Evolutionary conservation across 768 basidiomycete genomes (phyloP).

Genomic region (Phaffia australis): DNA sequence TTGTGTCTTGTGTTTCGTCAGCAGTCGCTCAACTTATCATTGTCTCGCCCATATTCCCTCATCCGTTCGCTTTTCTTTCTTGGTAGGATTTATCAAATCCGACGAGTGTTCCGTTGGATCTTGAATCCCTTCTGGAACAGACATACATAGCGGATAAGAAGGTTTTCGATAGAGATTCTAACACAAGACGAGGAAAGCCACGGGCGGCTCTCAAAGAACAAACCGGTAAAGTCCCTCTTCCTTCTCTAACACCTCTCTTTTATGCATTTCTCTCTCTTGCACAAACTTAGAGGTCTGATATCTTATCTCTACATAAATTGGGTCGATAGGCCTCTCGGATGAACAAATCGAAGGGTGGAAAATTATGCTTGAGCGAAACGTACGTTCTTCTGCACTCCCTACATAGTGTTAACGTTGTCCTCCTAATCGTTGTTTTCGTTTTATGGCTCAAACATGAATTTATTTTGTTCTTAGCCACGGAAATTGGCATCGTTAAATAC

Average conservation of each 20-base stretch:
- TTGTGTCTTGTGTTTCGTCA: not conserved
- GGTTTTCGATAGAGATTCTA: conserved; percentile 63
- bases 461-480: too few species aligned
- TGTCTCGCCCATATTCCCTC: conserved; percentile 20
- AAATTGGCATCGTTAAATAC: too few species aligned
- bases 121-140: conserved; percentile 59
- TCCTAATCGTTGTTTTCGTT: too few species aligned
- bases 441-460: too few species aligned
- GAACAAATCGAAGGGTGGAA: too few species aligned
- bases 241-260: conserved; percentile 4
- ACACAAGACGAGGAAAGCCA: conserved; percentile 58
- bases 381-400: too few species aligned
- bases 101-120: not conserved
- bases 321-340: too few species aligned
- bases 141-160: conserved; percentile 66
- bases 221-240: conserved; percentile 46
- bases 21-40: conserved; percentile 7
- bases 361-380: too few species aligned
- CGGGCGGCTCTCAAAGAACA: conserved; percentile 55
- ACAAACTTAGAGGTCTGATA: too few species aligned
- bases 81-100: not conserved
- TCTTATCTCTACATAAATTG: too few species aligned
- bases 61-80: conserved; percentile 14
- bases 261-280: conserved; percentile 1
- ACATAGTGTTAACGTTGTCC: too few species aligned